Base-by-base conservation (phyloP, 129 eudicot genomes). In the Centrapalus pauciflorus region DNA sequence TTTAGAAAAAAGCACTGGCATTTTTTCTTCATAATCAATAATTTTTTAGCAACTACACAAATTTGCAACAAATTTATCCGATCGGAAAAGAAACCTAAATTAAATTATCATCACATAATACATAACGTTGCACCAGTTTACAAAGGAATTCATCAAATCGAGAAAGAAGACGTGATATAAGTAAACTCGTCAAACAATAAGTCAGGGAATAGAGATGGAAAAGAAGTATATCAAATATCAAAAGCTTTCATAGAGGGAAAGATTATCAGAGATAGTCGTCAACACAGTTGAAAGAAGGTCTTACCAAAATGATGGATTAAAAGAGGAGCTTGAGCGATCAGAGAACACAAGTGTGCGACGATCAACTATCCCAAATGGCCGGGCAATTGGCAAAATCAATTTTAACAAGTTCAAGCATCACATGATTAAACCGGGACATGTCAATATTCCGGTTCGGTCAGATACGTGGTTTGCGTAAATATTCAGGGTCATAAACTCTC, bases 71-170 rank as follows among this genome's bases (percentile, higher is more conserved):
- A 40, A n/a, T 10, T 10, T n/a, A 55, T 6, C 61, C 34, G 26
- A 26, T 26, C 26, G 61, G 61, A 25, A 13, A 25, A 55, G 61
- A 26, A 55, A 55, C 21, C 20, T 11, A 26, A 11, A 29, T 16
- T 19, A 14, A 20, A 34, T 21, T 20, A 13, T 52, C 9, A n/a
- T 16, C 48, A 67, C 50, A 49, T 25, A 20, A 12, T 7, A 33
- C 9, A 65, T 8, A 65, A 10, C 32, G 43, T 1, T 30, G 8
- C 32, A 50, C 27, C 24, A 67, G 55, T 24, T 68, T 37, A 28
- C 25, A 55, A 68, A 24, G 61, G n/a, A 54, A 68, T 4, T 14
- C 5, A 35, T 68, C 54, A 55, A 27, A 68, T 24, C 27, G 11
- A 7, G 37, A 55, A 54, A 35, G 38, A 35, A 61, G 0, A 56